Conservation (phyloP, 2,329 filamentous ascomycete genomes). For the Ophiostoma sp. region DNA sequence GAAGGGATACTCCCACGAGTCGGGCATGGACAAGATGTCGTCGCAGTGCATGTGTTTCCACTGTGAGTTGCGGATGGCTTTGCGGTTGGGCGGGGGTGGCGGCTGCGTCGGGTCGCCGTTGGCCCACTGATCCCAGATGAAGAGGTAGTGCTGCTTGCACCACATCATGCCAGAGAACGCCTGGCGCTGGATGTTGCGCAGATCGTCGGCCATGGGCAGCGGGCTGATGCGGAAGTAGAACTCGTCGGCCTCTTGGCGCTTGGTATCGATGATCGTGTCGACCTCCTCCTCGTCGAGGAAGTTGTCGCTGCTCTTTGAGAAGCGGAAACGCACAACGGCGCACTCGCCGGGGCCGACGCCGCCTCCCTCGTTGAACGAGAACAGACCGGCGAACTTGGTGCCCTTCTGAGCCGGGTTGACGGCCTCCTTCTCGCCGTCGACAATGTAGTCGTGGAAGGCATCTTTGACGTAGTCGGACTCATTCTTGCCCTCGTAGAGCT, state of each 20-base stretch:
- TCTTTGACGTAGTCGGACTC: constrained; percentile 85
- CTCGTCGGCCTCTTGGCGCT: constrained; percentile 85
- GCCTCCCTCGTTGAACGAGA: constrained; percentile 80
- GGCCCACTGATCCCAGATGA: constrained; percentile 97
- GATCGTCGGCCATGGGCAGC: constrained; percentile 85
- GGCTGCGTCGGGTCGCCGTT: constrained; percentile 87
- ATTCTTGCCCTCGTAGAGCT: constrained; percentile 73
- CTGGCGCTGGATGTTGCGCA: constrained; percentile 91
- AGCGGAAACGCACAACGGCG: constrained; percentile 86
- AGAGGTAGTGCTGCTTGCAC: constrained; percentile 96
- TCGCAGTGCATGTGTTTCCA: constrained; percentile 96
- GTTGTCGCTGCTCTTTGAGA: constrained; percentile 67
- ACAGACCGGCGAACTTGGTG: constrained; percentile 90
- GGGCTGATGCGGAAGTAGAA: constrained; percentile 94
- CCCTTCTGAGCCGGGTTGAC: constrained; percentile 75
- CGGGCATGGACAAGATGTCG: constrained; percentile 94
- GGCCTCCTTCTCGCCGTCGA: constrained; percentile 71
- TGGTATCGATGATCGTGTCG: constrained; percentile 81
- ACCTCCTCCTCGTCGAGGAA: constrained; percentile 91
- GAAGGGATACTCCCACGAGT: constrained; percentile 98
- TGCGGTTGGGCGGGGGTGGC: constrained; percentile 73
- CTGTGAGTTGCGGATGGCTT: constrained; percentile 74
- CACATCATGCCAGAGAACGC: constrained; percentile 96
- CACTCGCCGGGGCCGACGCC: constrained; percentile 87
- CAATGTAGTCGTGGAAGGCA: constrained; percentile 84